Evolutionary conservation across 306 rosid species (phyloP), one percentile per base, ranked within the genome.

Genomic region (Fagus sylvatica): DNA sequence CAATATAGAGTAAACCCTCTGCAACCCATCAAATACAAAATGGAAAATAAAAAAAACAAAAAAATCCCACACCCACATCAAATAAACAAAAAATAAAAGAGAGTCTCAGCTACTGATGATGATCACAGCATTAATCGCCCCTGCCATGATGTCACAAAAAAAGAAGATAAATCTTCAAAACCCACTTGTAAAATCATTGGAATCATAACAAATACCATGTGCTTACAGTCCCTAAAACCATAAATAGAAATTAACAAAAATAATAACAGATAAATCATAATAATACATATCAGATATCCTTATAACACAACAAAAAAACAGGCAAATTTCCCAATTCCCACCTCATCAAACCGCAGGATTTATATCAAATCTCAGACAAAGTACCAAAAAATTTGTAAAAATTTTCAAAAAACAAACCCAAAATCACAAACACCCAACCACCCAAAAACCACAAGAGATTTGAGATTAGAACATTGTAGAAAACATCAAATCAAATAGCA

Each of bases 381-480:
- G 28, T 22, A 73, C 22, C 39, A 13, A 10, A 22, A 57, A 59
- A 51, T 7, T 65, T 8, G 13, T n/a, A 37, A 41, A 78, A 72
- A 39, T 15, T 28, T 22, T 71, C 53, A 22, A 30, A 41, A 30
- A 13, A 60, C 0, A 37, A 42, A 36, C 73, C 54, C 53, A 33
- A 74, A 68, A 67, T 53, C 22, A 10, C 57, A 53, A 51, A 74
- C 76, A 74, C 80, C 79, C 84, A 60, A 11, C 71, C 28, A 22
- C 28, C 28, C 74, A 74, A 75, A 77, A 78, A 62, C 22, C 73
- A 46, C 73, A 46, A 46, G 43, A 59, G 56, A 32, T 19, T 42
- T 53, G 54, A 43, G 62, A 70, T 69, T 6, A 48, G 28, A 69
- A 65, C 65, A 77, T 30, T 40, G 55, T 10, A 32, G 46, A 68